A percentile compares a stretch with the other conserved stretches of the same genome.
Conservation (phyloP, 129 eudicot species). For the Flaveria robusta region DNA sequence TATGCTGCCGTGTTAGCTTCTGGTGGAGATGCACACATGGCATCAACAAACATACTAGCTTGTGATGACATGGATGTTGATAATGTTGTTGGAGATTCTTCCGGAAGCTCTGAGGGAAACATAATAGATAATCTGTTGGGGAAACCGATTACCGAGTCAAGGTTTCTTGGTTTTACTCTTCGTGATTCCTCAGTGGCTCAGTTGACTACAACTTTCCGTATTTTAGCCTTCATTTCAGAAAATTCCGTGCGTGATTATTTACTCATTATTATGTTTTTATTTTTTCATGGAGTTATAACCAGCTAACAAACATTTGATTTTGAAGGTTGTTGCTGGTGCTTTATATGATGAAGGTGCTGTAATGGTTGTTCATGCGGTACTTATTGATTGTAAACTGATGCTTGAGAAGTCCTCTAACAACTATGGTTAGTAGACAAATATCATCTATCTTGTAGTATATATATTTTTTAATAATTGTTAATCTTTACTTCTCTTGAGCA, state of each 20-base stretch:
- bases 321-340: slow-evolving; percentile 80
- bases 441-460: background rate
- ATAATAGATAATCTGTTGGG: slow-evolving; percentile 87
- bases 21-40: slow-evolving; percentile 94
- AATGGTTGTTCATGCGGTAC: slow-evolving; percentile 85
- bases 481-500: slow-evolving; percentile 39
- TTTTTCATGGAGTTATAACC: background rate
- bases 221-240: slow-evolving; percentile 84
- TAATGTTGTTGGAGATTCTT: slow-evolving; percentile 73
- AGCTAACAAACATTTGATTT: slow-evolving; percentile 29
- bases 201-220: slow-evolving; percentile 85
- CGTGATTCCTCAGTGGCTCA: slow-evolving; percentile 93
- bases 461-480: background rate
- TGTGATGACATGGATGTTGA: slow-evolving; percentile 90
- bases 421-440: slow-evolving; percentile 65
- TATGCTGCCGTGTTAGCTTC: slow-evolving; percentile 95
- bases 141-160: slow-evolving; percentile 80
- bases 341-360: slow-evolving; percentile 93
- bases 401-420: slow-evolving; percentile 95
- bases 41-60: slow-evolving; percentile 70
- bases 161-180: slow-evolving; percentile 78
- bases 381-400: slow-evolving; percentile 80
- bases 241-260: slow-evolving; percentile 59
- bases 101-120: slow-evolving; percentile 74
- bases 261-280: background rate